Conservation (phyloP, 2,329 filamentous ascomycete genomes). For the Ascosphaera apis region DNA sequence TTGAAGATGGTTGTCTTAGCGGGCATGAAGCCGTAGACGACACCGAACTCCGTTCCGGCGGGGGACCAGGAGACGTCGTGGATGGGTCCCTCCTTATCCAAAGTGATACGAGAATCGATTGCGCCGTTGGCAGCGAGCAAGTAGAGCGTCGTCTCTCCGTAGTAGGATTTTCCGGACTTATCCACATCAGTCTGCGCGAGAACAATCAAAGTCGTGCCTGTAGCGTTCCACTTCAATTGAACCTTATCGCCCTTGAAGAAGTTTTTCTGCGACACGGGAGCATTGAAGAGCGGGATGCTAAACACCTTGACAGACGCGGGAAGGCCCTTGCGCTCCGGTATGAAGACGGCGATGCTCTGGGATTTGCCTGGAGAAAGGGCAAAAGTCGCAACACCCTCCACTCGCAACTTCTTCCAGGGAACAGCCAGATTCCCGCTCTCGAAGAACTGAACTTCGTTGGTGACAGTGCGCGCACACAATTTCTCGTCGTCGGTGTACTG, state of each 20-base stretch:
- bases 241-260: conserved; percentile 99
- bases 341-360: conserved; percentile 80
- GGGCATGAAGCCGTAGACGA: conserved; percentile 97
- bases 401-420: conserved; percentile 86
- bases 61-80: conserved; percentile 98
- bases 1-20: conserved; percentile 98
- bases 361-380: conserved; percentile 72
- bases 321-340: conserved; percentile 91
- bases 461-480: conserved; percentile 79
- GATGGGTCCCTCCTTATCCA: conserved; percentile 94
- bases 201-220: conserved; percentile 78
- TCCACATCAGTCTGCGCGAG: conserved; percentile 95
- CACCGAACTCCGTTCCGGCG: conserved; percentile 91
- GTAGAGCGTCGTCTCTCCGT: conserved; percentile 94
- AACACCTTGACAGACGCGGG: conserved; percentile 87
- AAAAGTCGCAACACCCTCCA: conserved; percentile 78
- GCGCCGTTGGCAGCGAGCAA: conserved; percentile 75
- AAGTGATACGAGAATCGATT: conserved; percentile 73
- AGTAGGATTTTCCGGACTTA: conserved; percentile 97
- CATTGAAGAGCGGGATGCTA: conserved; percentile 67
- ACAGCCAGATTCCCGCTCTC: conserved; percentile 63
- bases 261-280: conserved; percentile 81
- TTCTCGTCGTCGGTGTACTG: conserved; percentile 89
- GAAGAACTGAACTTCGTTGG: conserved; percentile 96
- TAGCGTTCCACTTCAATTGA: conserved; percentile 89